Evolutionary conservation across 257 asterid genomes (phyloP).

Genomic region (Solanum tarijense): DNA sequence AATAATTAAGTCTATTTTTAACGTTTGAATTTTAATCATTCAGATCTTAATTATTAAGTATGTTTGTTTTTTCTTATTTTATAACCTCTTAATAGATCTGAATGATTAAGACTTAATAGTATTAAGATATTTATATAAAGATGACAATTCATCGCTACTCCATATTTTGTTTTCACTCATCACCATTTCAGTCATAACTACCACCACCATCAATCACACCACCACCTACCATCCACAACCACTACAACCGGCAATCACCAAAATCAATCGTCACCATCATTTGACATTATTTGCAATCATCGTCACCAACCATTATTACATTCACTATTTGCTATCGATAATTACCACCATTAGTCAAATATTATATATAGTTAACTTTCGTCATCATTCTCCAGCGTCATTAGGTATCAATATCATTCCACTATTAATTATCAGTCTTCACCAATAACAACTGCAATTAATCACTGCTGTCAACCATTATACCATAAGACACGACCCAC

Average conservation of each 20-base stretch:
- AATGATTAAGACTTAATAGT: too few relatives aligned
- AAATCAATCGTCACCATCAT: background rate
- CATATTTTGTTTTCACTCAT: too few relatives aligned
- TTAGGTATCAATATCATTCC: too few relatives aligned
- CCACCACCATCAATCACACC: background rate
- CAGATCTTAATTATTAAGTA: too few relatives aligned
- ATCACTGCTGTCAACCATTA: background rate
- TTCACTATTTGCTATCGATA: background rate
- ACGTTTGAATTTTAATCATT: too few relatives aligned
- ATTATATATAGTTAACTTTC: too few relatives aligned
- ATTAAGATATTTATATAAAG: too few relatives aligned
- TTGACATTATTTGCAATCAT: background rate
- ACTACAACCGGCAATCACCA: fast-evolving
- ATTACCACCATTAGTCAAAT: background rate
- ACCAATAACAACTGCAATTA: background rate
- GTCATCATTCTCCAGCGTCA: background rate
- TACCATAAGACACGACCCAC: background rate
- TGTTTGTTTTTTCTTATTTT: too few relatives aligned
- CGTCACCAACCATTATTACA: background rate
- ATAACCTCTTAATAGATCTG: too few relatives aligned
- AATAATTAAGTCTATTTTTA: too few relatives aligned
- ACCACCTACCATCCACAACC: background rate
- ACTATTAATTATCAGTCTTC: background rate
- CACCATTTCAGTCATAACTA: too few relatives aligned
- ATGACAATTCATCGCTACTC: too few relatives aligned